Evolutionary conservation across 345 rosid genomes (phyloP), one percentile per base, ranked within the genome.

Genomic region (Eucalyptus cladocalyx): DNA sequence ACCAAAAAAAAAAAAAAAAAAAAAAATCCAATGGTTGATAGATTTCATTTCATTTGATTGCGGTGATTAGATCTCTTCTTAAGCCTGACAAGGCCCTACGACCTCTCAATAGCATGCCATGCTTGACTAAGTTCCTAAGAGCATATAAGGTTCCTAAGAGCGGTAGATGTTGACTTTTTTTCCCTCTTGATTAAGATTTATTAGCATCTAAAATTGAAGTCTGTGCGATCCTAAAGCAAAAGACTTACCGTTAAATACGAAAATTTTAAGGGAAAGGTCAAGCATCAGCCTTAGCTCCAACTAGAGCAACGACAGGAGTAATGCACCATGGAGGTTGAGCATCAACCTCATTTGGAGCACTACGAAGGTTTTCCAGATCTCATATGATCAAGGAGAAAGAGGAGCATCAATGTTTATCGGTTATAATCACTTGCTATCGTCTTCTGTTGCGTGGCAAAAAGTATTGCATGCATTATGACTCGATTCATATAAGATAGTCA

Each of bases 191-290:
- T 3, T 56, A 56, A 56, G 62, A 56, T 56, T 56, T 56, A 23
- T 56, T 56, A 56, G 62, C 62, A 56, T 56, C 62, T 24, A 4
- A 56, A 56, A 10, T 56, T 2, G 3, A 56, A 56, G 30, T 5
- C 12, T 56, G 6, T 56, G 30, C 1, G 1, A 56, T 24, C 30
- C 30, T 14, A 56, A 56, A 56, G 2, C 62, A 56, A 56, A 56
- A 56, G 3, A 2, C 62, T 56, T 10, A 56, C 3, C 3, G 2
- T 24, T 58, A 5, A 3, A 24, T 26, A 1, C 15, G 0, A 26
- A 26, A 1, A 11, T 26, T 5, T 24, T 11, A 26, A 26, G 1
- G 1, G n/a, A 58, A 58, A 58, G 6, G 65, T 26, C 15, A 26
- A 58, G n/a, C n/a, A 26, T 26, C 13, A 26, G 1, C 11, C n/a